phyloP scores from a whole-genome alignment of 2,329 filamentous ascomycete species.

The Aureobasidium sp. region DNA sequence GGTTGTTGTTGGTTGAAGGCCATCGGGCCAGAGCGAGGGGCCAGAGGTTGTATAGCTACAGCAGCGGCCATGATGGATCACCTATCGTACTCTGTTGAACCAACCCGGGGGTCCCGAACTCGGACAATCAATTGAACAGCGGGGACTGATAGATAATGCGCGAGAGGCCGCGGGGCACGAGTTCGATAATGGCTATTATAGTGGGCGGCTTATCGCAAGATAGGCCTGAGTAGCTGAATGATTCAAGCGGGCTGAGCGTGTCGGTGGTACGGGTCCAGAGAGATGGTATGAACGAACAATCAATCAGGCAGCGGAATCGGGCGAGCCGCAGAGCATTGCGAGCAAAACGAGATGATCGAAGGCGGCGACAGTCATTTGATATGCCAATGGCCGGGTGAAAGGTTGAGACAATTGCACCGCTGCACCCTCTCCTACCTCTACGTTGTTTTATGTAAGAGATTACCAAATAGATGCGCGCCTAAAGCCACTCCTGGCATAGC shows the following conservation, averaged over 20 bases:
- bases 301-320: conserved; percentile 21
- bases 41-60: conserved; percentile 39
- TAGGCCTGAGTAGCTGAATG: conserved; percentile 7
- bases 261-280: conserved; percentile 7
- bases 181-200: conserved; percentile 13
- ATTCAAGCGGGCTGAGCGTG: neutral
- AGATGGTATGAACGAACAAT: neutral
- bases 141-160: conserved; percentile 13
- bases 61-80: conserved; percentile 35
- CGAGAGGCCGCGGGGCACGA: conserved; percentile 7
- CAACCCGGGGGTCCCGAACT: conserved; percentile 1
- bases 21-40: conserved; percentile 36
- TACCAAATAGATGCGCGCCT: conserved; percentile 3
- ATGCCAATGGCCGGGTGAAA: conserved; percentile 11
- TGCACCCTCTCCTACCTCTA: neutral
- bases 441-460: conserved; percentile 8
- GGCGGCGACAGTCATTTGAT: conserved; percentile 28
- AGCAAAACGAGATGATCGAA: conserved; percentile 27
- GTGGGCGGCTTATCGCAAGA: conserved; percentile 7
- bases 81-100: conserved; percentile 9
- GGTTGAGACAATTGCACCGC: conserved; percentile 9
- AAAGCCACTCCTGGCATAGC: conserved; percentile 8
- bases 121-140: conserved; percentile 14
- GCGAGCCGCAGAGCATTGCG: conserved; percentile 22
- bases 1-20: conserved; percentile 27